Evolutionary conservation across 805 yeast genomes (phyloP), one percentile per base, ranked within the genome.

Genomic region (Ascoidea tarda): DNA sequence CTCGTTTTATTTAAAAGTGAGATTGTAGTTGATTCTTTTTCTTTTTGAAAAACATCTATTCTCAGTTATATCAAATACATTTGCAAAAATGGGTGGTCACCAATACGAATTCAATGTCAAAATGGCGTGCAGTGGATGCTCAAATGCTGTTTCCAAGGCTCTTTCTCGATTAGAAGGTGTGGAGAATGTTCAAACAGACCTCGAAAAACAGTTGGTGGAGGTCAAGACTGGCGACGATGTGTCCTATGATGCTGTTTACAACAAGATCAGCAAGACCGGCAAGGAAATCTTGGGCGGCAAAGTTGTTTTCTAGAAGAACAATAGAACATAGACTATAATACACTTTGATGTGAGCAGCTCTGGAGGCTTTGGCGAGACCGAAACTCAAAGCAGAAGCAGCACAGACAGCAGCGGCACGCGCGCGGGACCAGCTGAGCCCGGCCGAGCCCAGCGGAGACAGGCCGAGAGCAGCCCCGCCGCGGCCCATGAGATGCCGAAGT

Each of bases 41-140:
- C 28, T 21, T 21, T 21, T 21, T 21, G 28, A 21, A 21, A 21
- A 2, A 21, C 3, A 21, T 21, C 3, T 21, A 21, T 21, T 21
- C 28, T 21, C 28, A 21, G 28, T 21, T 21, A 21, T 21, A 2
- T 21, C 28, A 21, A 21, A 21, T 21, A 21, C 28, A 3, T 21
- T 21, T 2, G 28, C 28, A 3, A 62, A 52, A 48, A 76, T 76
- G 80, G 59, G 77, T 6, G 68, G 69, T 44, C 81, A 81, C 65
- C 78, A 84, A 61, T 87, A 85, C 67, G 84, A 82, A 59, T 89
- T 78, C 66, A 77, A 88, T 56, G 96, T 90, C 53, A 72, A 82
- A 48, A 89, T 89, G 96, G 62, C 86, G 52, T 90, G 96, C 63
- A 76, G 84, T 12, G 87, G 96, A 16, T 91, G 99, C 68, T 84